These are phyloP conservation scores for Chlorella sp. DNA, from an alignment of 139 green algal species.

Conservation along the genomic window DNA sequence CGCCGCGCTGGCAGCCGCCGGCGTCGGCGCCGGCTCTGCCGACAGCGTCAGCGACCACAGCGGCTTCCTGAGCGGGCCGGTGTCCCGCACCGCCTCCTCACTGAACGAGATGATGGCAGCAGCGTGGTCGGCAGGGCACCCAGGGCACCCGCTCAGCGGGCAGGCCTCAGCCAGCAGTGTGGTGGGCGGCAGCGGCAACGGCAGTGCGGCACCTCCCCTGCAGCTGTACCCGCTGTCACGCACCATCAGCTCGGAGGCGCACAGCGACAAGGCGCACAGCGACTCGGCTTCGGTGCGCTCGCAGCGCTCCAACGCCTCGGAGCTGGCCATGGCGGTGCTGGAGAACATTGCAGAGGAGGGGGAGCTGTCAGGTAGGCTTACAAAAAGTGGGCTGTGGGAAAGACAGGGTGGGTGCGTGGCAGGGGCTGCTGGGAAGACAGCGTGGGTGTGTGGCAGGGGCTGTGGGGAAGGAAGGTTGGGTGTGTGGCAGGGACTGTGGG, in stretches of 20 bases:
- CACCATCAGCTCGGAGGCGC: constrained; percentile 12
- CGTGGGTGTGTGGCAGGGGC: too few species aligned
- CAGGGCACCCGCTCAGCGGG: neutral
- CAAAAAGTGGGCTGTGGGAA: neutral
- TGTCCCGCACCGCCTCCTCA: constrained; percentile 35
- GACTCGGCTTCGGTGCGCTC: constrained; percentile 17
- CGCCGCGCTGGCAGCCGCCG: constrained; percentile 6
- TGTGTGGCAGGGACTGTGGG: too few species aligned
- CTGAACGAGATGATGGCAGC: neutral
- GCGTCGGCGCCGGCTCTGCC: neutral
- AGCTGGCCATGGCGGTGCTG: constrained; percentile 44
- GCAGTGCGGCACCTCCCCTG: neutral
- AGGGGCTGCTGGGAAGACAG: too few species aligned
- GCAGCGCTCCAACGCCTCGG: constrained; percentile 42
- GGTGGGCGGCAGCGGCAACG: neutral
- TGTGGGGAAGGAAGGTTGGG: too few species aligned
- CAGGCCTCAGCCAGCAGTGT: neutral
- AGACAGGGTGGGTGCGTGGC: too few species aligned
- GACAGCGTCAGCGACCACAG: neutral
- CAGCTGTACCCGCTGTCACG: constrained; percentile 1
- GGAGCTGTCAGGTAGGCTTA: constrained; percentile 10
- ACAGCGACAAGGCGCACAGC: constrained; percentile 6
- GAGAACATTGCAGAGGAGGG: constrained; percentile 35
- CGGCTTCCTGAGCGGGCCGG: neutral
- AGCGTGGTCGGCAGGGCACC: neutral